Evolutionary conservation across 352 stramenopile genomes (phyloP), one percentile per base, ranked within the genome.

Genomic region (Phytophthora lateralis): DNA sequence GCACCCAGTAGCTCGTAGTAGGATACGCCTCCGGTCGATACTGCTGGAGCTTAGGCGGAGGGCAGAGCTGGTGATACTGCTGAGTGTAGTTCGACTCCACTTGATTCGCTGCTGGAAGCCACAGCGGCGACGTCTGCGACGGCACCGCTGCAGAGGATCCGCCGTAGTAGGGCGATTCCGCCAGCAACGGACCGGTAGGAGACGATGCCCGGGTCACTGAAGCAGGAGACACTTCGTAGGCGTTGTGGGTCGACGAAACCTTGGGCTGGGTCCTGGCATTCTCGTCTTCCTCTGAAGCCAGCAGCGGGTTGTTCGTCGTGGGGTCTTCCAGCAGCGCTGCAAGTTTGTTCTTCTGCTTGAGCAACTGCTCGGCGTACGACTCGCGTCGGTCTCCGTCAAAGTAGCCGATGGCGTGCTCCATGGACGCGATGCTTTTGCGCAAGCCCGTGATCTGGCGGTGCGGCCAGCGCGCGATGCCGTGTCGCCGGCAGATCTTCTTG

Each of bases 391-490:
- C 55, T 27, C 80, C 83, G 62, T 92, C 83, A 50, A 92, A 92
- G 66, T 90, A 88, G 18, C 70, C 72, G 58, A 91, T 90, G 21
- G 84, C 84, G 34, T 93, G 82, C 49, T 95, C 84, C 82, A 95
- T 93, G 18, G 84, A 93, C 15, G 81, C 66, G 49, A 95, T 93
- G 68, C 82, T 93, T 59, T 95, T 95, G 56, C 86, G 82, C 27
- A 95, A 70, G n/a, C 82, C 85, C 6, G 82, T 91, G 78, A 95
- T 94, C 67, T 93, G 85, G 15, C 87, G 85, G 61, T 94, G 84
- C 18, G 87, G 87, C 87, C 87, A 95, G 12, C 85, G 83, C 1
- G 82, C 76, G 46, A 95, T 89, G 21, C 85, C 82, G 42, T 92
- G 78, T 46, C 86, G 82, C 21, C 87, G 73, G 61, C 87, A 95